Evolutionary conservation across 2,329 filamentous ascomycete genomes (phyloP), one percentile per base, ranked within the genome.

Genomic region (Sporothrix dimorphospora): DNA sequence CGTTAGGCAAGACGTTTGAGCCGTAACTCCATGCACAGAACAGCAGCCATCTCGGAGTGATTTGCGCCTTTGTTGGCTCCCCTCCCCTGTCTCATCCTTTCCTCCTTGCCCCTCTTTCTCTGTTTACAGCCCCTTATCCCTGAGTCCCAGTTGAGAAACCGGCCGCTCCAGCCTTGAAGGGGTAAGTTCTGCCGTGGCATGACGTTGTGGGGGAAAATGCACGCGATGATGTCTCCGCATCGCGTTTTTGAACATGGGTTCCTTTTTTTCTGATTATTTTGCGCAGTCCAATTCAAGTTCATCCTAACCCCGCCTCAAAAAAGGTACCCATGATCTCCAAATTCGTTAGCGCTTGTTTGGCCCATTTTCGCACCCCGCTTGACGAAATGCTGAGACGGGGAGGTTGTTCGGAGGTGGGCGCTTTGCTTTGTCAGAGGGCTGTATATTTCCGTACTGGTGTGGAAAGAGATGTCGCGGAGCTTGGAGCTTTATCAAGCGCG

Each of bases 261-360:
- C 21, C 1, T 30, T 53, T 69, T 47, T 42, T 45, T 42, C 4
- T 42, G 38, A 24, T 30, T 53, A 59, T 47, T 42, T 45, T 42
- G 1, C 24, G 38, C 16, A 45, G 3, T 42, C 19, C 21, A 45
- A 42, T 45, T 27, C 34, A 27, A 42, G 6, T 4, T 42, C 4
- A 24, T 2, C 4, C 4, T 2, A 69, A 59, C 38, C 51, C 30
- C 27, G 27, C 59, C 14, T 42, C 11, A 14, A 21, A 63, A 42
- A 24, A 27, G 34, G 59, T 42, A 42, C 38, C 59, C 59, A 65
- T 65, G 59, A 65, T 65, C 59, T 65, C 40, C 59, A 27, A 27
- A 27, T 16, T 24, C 59, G 27, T 12, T 27, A 61, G 55, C 30
- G 55, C 9, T 21, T 14, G 14, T 38, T 21, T 19, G 55, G 30